These are phyloP conservation scores for Solanum peruvianum DNA, from an alignment of 257 asterid genomes.

Conservation along the genomic window DNA sequence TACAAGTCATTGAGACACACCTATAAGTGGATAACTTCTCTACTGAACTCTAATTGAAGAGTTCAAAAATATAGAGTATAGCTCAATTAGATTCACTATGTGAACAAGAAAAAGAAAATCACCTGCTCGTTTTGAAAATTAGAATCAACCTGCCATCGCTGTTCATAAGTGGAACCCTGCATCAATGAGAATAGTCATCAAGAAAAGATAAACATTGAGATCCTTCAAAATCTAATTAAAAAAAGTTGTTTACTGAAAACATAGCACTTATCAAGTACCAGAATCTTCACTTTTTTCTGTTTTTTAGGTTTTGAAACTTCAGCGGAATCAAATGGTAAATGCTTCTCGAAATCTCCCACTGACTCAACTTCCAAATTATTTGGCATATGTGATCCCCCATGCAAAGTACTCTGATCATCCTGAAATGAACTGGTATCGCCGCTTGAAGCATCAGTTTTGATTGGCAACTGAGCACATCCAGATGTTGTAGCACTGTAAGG, in stretches of 20 bases:
- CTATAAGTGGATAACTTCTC: background rate
- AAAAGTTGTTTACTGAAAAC: background rate
- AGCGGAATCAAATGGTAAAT: constrained; percentile 42
- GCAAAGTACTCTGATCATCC: constrained; percentile 79
- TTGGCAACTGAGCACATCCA: constrained; percentile 57
- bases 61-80: background rate
- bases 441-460: constrained; percentile 84
- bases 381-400: constrained; percentile 49
- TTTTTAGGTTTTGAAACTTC: constrained; percentile 79
- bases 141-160: constrained; percentile 64
- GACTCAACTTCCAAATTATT: constrained; percentile 76
- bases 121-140: constrained; percentile 85
- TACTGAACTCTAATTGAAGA: background rate
- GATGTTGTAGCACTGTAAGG: constrained; percentile 72
- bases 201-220: background rate
- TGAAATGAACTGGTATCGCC: constrained; percentile 89
- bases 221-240: background rate
- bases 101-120: constrained; percentile 10
- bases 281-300: constrained; percentile 73
- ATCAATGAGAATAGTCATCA: background rate
- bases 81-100: background rate
- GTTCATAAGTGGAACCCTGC: constrained; percentile 61
- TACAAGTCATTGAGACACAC: background rate
- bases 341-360: constrained; percentile 56
- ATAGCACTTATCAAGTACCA: constrained; percentile 35